Evolutionary conservation across 768 basidiomycete species (phyloP).

Genomic region (Termitomyces sp.): DNA sequence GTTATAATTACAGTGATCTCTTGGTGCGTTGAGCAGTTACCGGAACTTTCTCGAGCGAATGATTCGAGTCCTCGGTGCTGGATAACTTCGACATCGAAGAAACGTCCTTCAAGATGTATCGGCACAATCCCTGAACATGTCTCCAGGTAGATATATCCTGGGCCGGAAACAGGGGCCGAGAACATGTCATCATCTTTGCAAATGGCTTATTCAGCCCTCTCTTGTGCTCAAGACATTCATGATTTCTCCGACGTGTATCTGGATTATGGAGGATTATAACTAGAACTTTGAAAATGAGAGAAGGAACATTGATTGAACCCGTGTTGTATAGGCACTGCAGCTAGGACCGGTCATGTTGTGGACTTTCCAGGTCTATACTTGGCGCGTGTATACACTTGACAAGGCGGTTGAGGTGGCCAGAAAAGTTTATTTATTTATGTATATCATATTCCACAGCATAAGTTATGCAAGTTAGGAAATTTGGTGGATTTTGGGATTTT

Average conservation of each 20-base stretch:
- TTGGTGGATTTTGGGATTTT: too few relatives aligned
- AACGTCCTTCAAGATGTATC: slow-evolving; percentile 12
- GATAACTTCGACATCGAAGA: slow-evolving; percentile 8
- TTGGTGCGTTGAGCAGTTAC: slow-evolving; percentile 5
- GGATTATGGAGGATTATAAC: background rate
- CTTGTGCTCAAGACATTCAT: background rate
- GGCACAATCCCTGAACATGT: slow-evolving; percentile 20
- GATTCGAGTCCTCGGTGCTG: background rate
- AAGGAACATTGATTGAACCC: background rate
- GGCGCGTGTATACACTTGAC: too few relatives aligned
- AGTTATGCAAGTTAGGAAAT: too few relatives aligned
- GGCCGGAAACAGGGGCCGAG: slow-evolving; percentile 3
- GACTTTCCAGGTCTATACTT: too few relatives aligned
- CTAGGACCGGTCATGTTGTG: background rate
- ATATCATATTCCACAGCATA: too few relatives aligned
- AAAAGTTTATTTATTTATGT: too few relatives aligned
- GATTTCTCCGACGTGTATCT: background rate
- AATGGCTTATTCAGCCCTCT: background rate
- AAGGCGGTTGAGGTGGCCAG: too few relatives aligned
- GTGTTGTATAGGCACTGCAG: slow-evolving; percentile 18
- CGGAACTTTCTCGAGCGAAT: slow-evolving; percentile 3
- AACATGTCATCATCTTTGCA: slow-evolving; percentile 4
- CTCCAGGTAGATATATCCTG: background rate
- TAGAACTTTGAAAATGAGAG: too few relatives aligned
- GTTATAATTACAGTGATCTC: slow-evolving; percentile 9